phyloP scores from a whole-genome alignment of 345 rosid genomes.

The Ailanthus altissimus region DNA sequence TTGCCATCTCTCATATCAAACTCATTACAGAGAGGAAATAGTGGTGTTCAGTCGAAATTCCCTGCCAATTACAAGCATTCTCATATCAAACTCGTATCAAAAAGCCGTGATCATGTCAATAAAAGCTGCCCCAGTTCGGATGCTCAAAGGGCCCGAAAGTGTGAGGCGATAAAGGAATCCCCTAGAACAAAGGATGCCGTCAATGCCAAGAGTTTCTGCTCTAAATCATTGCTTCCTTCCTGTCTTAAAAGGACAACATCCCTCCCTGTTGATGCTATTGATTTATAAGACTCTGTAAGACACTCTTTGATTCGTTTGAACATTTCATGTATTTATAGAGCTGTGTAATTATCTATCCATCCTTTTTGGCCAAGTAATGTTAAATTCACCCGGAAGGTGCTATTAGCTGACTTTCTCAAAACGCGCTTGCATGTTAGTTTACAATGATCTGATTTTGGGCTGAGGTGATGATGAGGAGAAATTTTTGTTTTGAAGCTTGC shows the following conservation, averaged over 20 bases:
- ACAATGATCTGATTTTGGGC: not conserved
- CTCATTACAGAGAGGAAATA: conserved; percentile 24
- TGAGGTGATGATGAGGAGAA: not conserved
- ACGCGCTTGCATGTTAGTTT: not conserved
- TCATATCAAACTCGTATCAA: too few relatives aligned
- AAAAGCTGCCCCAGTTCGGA: conserved; percentile 40
- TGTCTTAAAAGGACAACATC: conserved; percentile 67
- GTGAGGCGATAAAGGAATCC: conserved; percentile 29
- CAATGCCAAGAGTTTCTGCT: conserved; percentile 36
- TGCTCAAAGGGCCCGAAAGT: conserved; percentile 32
- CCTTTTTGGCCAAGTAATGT: conserved; percentile 11
- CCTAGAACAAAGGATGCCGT: conserved; percentile 21
- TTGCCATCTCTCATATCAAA: conserved; percentile 16
- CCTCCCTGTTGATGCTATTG: conserved; percentile 70
- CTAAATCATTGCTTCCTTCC: conserved; percentile 43
- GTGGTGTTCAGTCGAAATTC: conserved; percentile 20
- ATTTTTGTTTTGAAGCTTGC: not conserved
- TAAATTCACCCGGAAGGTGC: not conserved
- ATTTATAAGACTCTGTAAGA: conserved; percentile 34
- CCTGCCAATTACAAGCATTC: conserved; percentile 15
- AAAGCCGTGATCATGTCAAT: conserved; percentile 12
- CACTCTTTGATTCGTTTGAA: conserved; percentile 37
- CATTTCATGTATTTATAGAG: conserved; percentile 31
- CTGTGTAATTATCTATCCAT: conserved; percentile 28
- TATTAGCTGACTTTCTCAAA: not conserved